Conservation (phyloP, 306 rosid genomes). For the Fragaria iinumae region DNA sequence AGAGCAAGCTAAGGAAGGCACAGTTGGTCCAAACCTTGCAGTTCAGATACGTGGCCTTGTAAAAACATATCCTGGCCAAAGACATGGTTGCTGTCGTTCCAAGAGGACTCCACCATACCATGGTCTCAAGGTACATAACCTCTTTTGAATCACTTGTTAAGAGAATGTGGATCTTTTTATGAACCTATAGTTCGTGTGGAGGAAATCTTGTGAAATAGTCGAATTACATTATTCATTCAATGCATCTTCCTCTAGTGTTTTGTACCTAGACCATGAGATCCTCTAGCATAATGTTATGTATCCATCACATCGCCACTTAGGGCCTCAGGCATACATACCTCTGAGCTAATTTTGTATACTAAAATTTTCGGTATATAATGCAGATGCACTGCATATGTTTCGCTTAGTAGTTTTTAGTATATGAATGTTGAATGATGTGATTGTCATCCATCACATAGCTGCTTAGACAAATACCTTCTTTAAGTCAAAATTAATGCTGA, state of each 20-base stretch:
- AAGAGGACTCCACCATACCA: constrained; percentile 51
- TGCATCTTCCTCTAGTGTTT: not conserved
- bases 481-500: no score
- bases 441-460: no score
- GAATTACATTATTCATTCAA: not conserved
- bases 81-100: constrained; percentile 48
- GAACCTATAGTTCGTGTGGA: not conserved
- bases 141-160: not conserved
- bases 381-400: no score
- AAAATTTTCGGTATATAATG: no score
- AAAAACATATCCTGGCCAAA: constrained; percentile 68
- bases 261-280: not conserved
- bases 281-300: no score
- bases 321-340: not conserved
- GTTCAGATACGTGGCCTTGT: constrained; percentile 79
- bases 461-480: no score
- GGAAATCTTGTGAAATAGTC: not conserved
- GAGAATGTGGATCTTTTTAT: not conserved
- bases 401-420: no score
- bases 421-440: no score
- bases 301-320: no score
- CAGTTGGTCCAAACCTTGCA: constrained; percentile 51
- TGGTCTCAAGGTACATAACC: constrained; percentile 65
- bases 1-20: constrained; percentile 43
- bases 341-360: no score